Conservation (phyloP, 495 filamentous ascomycete species). For the Lichenothelia convexa region DNA sequence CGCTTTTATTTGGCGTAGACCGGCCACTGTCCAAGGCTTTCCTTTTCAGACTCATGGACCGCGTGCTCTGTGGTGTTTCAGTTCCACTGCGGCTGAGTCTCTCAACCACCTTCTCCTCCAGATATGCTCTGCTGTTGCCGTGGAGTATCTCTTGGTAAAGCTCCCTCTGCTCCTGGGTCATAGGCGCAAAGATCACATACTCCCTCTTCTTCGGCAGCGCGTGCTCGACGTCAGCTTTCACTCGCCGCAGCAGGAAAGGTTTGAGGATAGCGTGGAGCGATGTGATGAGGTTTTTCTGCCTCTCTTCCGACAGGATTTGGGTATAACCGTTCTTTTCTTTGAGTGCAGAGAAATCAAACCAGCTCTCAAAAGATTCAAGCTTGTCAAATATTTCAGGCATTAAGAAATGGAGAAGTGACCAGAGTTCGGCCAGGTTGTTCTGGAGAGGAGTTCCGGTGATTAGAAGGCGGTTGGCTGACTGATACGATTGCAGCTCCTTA, state of each 20-base stretch:
- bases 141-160: conserved; percentile 73
- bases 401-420: conserved; percentile 88
- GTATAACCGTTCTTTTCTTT: conserved; percentile 52
- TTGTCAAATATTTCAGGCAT: conserved; percentile 83
- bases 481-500: conserved; percentile 67
- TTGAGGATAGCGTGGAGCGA: conserved; percentile 86
- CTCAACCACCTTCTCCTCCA: conserved; percentile 73
- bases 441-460: conserved; percentile 92
- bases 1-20: conserved; percentile 42
- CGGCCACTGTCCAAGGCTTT: conserved; percentile 25
- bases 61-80: conserved; percentile 12
- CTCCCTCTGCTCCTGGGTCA: conserved; percentile 75
- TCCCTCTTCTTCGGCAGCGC: conserved; percentile 88
- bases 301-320: conserved; percentile 55
- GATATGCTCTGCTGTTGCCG: conserved; percentile 56
- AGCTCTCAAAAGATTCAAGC: conserved; percentile 72
- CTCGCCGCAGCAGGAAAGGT: conserved; percentile 68
- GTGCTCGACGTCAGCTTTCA: conserved; percentile 85
- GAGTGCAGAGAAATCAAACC: conserved; percentile 90
- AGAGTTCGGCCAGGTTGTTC: conserved; percentile 87
- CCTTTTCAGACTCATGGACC: conserved; percentile 35
- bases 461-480: conserved; percentile 72
- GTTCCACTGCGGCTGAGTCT: conserved; percentile 23
- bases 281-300: conserved; percentile 65
- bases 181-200: conserved; percentile 81